phyloP scores from a whole-genome alignment of 2,329 filamentous ascomycete genomes.

The Setomelanomma holmii region DNA sequence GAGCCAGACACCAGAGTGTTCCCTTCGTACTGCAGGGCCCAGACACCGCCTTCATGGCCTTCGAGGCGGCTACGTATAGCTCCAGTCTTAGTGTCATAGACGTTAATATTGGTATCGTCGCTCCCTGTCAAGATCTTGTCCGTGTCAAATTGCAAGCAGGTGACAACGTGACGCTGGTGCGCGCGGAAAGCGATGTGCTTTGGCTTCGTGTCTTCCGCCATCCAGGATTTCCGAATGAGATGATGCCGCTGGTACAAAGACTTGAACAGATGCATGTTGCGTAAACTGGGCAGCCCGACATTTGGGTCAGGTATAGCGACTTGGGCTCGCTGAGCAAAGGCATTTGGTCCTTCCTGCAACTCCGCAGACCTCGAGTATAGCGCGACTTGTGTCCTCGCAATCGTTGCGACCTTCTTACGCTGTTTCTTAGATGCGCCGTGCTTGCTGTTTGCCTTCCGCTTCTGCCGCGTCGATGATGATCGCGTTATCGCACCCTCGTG shows the following conservation, averaged over 20 bases:
- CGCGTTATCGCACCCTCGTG: slow-evolving; percentile 38
- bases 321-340: slow-evolving; percentile 84
- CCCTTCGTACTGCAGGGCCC: slow-evolving; percentile 95
- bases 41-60: slow-evolving; percentile 96
- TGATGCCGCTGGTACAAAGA: slow-evolving; percentile 93
- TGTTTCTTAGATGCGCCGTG: slow-evolving; percentile 58
- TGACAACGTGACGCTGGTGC: slow-evolving; percentile 95
- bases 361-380: slow-evolving; percentile 58
- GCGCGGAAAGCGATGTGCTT: slow-evolving; percentile 95
- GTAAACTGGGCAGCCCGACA: slow-evolving; percentile 77
- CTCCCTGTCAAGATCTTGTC: slow-evolving; percentile 98
- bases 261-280: slow-evolving; percentile 91
- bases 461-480: slow-evolving; percentile 44
- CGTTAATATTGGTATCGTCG: slow-evolving; percentile 96
- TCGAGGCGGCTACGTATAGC: slow-evolving; percentile 81
- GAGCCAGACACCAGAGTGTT: slow-evolving; percentile 95
- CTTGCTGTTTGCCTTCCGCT: slow-evolving; percentile 49
- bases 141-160: slow-evolving; percentile 95
- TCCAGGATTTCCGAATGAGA: slow-evolving; percentile 92
- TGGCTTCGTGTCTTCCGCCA: slow-evolving; percentile 79
- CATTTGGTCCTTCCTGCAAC: slow-evolving; percentile 80
- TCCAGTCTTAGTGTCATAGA: slow-evolving; percentile 96
- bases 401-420: slow-evolving; percentile 62
- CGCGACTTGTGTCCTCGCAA: slow-evolving; percentile 50
- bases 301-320: slow-evolving; percentile 81